Evolutionary conservation across 2,329 filamentous ascomycete genomes (phyloP).

Genomic region (Phialemoniopsis sp.): DNA sequence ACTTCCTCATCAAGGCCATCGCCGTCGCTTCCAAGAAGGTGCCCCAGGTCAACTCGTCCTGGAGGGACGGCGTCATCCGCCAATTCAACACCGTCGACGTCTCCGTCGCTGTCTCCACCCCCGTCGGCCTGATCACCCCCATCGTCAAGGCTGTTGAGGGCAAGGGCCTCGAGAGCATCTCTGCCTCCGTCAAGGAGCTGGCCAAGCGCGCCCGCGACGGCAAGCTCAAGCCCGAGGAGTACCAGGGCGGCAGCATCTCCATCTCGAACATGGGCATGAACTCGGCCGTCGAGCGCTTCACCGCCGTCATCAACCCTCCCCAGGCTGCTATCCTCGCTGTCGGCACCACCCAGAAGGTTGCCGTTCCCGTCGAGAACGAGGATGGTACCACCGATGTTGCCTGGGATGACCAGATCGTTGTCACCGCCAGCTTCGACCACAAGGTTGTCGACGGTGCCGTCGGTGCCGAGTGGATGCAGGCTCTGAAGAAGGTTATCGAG

Average conservation of each 20-base stretch:
- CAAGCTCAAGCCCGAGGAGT: slow-evolving; percentile 99
- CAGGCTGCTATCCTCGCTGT: slow-evolving; percentile 94
- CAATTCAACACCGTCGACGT: slow-evolving; percentile 93
- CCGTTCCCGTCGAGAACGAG: slow-evolving; percentile 79
- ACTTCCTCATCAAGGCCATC: slow-evolving; percentile 97
- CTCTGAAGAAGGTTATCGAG: slow-evolving; percentile 96
- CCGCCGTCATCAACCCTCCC: slow-evolving; percentile 97
- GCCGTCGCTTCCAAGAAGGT: slow-evolving; percentile 88
- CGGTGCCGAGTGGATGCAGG: slow-evolving; percentile 92
- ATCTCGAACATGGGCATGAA: slow-evolving; percentile 99
- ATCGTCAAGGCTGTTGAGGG: slow-evolving; percentile 88
- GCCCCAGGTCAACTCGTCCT: slow-evolving; percentile 91
- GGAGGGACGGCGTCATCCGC: slow-evolving; percentile 86
- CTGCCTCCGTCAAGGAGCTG: slow-evolving; percentile 86
- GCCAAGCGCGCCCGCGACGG: slow-evolving; percentile 93
- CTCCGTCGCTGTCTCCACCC: slow-evolving; percentile 91
- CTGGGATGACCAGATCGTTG: slow-evolving; percentile 96
- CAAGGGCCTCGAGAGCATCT: slow-evolving; percentile 86
- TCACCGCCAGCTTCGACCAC: slow-evolving; percentile 97
- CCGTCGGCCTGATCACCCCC: slow-evolving; percentile 91
- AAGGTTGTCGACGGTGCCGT: slow-evolving; percentile 97
- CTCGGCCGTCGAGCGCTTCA: slow-evolving; percentile 91
- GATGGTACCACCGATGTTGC: slow-evolving; percentile 71
- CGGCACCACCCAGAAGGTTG: slow-evolving; percentile 93
- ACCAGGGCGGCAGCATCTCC: slow-evolving; percentile 97